Percentiles rank a stretch among this genome's conserved stretches.
These are phyloP conservation scores for Backusella liffmaniae DNA, from an alignment of 192 early-diverging fungal species.

Conservation along the genomic window DNA sequence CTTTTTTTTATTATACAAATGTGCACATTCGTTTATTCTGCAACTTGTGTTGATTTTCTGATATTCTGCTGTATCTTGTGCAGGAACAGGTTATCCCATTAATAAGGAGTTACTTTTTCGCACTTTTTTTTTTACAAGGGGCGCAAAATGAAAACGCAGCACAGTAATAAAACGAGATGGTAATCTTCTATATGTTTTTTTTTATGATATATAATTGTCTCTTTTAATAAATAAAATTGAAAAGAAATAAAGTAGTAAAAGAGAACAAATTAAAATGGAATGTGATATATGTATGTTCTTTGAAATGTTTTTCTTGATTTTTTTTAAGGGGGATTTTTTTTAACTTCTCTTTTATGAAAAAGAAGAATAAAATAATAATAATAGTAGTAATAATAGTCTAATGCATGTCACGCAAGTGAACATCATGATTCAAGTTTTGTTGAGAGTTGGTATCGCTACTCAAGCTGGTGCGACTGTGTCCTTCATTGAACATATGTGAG, in stretches of 20 bases:
- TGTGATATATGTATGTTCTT: constrained; percentile 3
- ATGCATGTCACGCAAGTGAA: constrained; percentile 22
- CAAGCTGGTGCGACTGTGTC: constrained; percentile 21
- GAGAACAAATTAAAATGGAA: constrained; percentile 4
- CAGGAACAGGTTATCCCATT: not conserved
- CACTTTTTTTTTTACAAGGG: not conserved
- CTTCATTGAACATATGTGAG: constrained; percentile 26
- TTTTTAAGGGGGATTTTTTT: not conserved
- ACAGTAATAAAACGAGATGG: not conserved
- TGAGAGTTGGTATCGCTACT: constrained; percentile 25
- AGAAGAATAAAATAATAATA: not conserved
- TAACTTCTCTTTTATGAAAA: not conserved
- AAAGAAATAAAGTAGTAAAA: not conserved
- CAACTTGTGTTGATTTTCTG: not conserved
- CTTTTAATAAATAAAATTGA: constrained; percentile 7
- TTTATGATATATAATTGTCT: not conserved
- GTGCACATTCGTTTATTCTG: not conserved
- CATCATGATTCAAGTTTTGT: constrained; percentile 24
- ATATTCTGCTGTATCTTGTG: not conserved
- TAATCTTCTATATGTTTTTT: not conserved
- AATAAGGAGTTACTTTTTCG: not conserved
- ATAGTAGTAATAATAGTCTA: not conserved
- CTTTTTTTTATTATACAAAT: not conserved
- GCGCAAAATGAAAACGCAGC: not conserved
- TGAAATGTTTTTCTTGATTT: not conserved